A percentile compares a stretch with the other conserved stretches of the same genome.
Evolutionary conservation across 768 basidiomycete species (phyloP).

Genomic region (Psilocybe cubensis): DNA sequence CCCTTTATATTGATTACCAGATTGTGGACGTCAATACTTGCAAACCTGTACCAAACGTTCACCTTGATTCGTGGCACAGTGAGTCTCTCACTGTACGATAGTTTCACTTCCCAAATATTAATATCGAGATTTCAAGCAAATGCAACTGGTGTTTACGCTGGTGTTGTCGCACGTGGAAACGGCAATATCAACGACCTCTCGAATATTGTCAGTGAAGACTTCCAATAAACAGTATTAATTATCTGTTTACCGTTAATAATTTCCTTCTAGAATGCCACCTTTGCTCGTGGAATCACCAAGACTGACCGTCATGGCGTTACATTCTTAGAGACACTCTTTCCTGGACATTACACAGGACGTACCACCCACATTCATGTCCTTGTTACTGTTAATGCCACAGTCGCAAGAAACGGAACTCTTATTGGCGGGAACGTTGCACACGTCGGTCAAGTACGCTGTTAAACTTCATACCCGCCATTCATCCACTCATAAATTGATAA

Average conservation of each 20-base stretch:
- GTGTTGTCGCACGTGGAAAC: slow-evolving; percentile 7
- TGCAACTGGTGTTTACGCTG: slow-evolving; percentile 13
- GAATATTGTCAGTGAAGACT: slow-evolving; percentile 6
- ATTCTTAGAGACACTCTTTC: slow-evolving; percentile 9
- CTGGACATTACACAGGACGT: slow-evolving; percentile 13
- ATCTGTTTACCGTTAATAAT: background rate
- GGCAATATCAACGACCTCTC: slow-evolving; percentile 1
- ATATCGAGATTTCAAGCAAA: background rate
- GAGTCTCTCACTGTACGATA: background rate
- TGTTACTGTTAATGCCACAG: slow-evolving; percentile 12
- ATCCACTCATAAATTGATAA: background rate
- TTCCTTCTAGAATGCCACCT: slow-evolving; percentile 5
- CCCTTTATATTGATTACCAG: slow-evolving; percentile 7
- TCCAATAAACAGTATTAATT: background rate
- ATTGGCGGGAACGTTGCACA: slow-evolving; percentile 9
- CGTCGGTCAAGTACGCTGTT: slow-evolving; percentile 10
- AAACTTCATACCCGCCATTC: background rate
- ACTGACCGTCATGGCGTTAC: slow-evolving; percentile 10
- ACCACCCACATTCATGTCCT: slow-evolving; percentile 12
- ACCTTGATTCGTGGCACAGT: slow-evolving; percentile 12
- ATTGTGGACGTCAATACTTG: slow-evolving; percentile 13
- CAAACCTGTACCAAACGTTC: slow-evolving; percentile 1
- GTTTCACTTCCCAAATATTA: background rate
- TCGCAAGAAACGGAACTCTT: slow-evolving; percentile 7
- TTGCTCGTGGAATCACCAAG: slow-evolving; percentile 10